phyloP scores from a whole-genome alignment of 2,329 filamentous ascomycete species.

The Trichoderma sp. region DNA sequence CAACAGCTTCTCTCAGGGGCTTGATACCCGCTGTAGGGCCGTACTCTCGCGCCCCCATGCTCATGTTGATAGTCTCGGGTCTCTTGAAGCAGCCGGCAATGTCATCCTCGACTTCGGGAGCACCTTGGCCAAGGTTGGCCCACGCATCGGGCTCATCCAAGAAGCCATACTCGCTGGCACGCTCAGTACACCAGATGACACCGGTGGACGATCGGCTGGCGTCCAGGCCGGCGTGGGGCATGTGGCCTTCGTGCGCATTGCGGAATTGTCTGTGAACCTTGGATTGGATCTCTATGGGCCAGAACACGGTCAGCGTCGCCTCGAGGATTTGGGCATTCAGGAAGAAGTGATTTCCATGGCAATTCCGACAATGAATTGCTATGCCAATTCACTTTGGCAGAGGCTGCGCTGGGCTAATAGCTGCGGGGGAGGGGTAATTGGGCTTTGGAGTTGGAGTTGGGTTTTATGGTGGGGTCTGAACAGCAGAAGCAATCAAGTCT shows the following conservation, averaged over 20 bases:
- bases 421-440: conserved; percentile 21
- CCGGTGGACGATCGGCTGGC: conserved; percentile 84
- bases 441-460: conserved; percentile 1
- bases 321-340: background rate
- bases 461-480: conserved; percentile 8
- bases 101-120: conserved; percentile 89
- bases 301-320: conserved; percentile 20
- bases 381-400: background rate
- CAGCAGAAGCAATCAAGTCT: conserved; percentile 9
- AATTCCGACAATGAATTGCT: background rate
- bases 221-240: conserved; percentile 86
- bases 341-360: background rate
- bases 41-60: conserved; percentile 79
- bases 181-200: conserved; percentile 89
- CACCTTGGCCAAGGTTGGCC: conserved; percentile 93
- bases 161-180: conserved; percentile 85
- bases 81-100: conserved; percentile 86
- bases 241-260: conserved; percentile 83
- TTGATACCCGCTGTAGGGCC: conserved; percentile 93
- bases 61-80: conserved; percentile 74
- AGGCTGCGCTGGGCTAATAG: background rate
- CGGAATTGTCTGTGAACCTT: conserved; percentile 88
- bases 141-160: conserved; percentile 75
- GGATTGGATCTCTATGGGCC: conserved; percentile 66
- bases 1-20: conserved; percentile 82